Conservation (phyloP, 352 stramenopile genomes). For the Phytophthora rubi region DNA sequence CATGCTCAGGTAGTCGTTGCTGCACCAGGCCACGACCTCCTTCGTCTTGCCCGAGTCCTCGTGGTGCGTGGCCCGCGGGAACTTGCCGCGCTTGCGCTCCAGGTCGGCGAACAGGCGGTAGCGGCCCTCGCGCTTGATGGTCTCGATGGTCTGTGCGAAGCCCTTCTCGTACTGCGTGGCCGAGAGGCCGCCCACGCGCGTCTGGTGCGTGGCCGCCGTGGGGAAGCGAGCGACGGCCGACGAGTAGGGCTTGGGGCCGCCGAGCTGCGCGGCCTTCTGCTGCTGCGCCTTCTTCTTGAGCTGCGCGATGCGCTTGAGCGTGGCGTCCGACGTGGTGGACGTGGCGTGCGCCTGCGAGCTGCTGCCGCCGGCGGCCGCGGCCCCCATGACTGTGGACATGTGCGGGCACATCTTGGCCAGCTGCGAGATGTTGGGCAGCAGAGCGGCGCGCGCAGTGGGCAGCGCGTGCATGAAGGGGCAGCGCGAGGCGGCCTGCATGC, state of each 20-base stretch:
- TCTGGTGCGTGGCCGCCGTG: constrained; percentile 59
- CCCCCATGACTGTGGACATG: constrained; percentile 85
- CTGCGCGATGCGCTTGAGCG: constrained; percentile 72
- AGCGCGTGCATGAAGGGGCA: constrained; percentile 89
- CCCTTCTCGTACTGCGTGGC: constrained; percentile 68
- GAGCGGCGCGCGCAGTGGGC: constrained; percentile 67
- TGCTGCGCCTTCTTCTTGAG: constrained; percentile 70
- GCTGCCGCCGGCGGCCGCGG: constrained; percentile 48
- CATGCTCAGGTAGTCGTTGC: constrained; percentile 93
- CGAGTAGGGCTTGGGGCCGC: constrained; percentile 42
- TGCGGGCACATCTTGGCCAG: constrained; percentile 87
- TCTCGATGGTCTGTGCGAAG: constrained; percentile 78
- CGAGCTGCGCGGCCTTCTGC: constrained; percentile 38
- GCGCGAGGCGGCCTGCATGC: constrained; percentile 75
- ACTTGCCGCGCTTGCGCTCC: constrained; percentile 86
- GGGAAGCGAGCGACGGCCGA: constrained; percentile 62
- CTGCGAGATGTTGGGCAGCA: constrained; percentile 88
- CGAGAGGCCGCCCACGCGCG: constrained; percentile 68
- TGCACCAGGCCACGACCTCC: constrained; percentile 91
- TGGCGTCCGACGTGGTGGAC: constrained; percentile 62
- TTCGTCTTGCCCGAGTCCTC: constrained; percentile 69
- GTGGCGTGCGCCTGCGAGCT: constrained; percentile 71
- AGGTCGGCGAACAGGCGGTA: constrained; percentile 90
- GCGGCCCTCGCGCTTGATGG: constrained; percentile 86
- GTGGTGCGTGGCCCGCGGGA: constrained; percentile 84